Evolutionary conservation across 2,329 filamentous ascomycete genomes (phyloP).

Genomic region (Beauveria bassiana): DNA sequence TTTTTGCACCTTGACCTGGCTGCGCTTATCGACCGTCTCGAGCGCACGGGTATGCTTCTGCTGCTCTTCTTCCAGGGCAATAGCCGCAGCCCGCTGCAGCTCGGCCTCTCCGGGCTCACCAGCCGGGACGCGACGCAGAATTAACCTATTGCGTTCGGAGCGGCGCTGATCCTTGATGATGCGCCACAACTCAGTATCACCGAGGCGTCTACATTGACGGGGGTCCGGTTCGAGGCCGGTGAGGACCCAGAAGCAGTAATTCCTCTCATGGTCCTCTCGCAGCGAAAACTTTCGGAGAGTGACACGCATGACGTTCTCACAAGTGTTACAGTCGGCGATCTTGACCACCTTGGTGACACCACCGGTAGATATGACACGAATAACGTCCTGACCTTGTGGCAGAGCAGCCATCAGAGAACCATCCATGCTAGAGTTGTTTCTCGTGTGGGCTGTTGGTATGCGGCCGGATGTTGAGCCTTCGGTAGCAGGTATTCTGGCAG

Average conservation of each 20-base stretch:
- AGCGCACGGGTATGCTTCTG: constrained; percentile 60
- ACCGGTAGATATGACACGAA: constrained; percentile 86
- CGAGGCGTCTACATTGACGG: constrained; percentile 69
- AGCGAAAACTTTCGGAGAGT: constrained; percentile 83
- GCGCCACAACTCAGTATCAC: constrained; percentile 81
- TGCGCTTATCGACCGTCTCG: constrained; percentile 62
- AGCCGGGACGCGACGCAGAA: constrained; percentile 84
- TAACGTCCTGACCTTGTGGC: constrained; percentile 79
- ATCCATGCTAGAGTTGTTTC: constrained; percentile 78
- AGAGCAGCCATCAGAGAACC: constrained; percentile 78
- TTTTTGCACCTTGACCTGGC: constrained; percentile 81
- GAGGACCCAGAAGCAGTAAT: constrained; percentile 94
- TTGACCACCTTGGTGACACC: constrained; percentile 91
- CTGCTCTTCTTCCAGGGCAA: constrained; percentile 80
- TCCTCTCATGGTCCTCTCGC: constrained; percentile 83
- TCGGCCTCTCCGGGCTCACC: constrained; percentile 85
- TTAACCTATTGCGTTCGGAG: constrained; percentile 82
- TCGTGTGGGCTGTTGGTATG: constrained; percentile 57
- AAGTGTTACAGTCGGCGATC: constrained; percentile 82
- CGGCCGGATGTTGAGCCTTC: constrained; percentile 50
- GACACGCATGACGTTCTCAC: constrained; percentile 86
- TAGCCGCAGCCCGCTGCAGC: constrained; percentile 76
- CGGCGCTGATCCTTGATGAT: constrained; percentile 82
- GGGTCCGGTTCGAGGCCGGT: constrained; percentile 79
- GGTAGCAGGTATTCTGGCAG: constrained; percentile 48